Conservation (phyloP, 163 green algal genomes). For the Coccomyxa subellipsoidea region DNA sequence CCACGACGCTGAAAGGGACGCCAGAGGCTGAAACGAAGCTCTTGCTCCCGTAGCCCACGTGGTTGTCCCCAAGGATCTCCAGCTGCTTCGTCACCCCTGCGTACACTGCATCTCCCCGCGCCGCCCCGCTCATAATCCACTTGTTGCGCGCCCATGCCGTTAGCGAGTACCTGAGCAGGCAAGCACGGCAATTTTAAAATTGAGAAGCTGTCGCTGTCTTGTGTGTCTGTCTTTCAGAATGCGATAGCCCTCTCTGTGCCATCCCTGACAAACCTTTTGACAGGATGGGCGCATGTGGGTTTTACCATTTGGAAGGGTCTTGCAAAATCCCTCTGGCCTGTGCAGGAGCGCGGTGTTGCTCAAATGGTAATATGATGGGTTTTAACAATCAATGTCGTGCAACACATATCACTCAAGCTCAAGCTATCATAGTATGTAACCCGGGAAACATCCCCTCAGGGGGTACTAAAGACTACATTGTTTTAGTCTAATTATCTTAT, state of each 20-base stretch:
- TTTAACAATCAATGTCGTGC: too few relatives aligned
- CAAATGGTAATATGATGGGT: too few relatives aligned
- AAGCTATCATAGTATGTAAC: too few relatives aligned
- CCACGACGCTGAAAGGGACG: slow-evolving; percentile 3
- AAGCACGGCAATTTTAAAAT: background rate
- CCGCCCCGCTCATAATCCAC: background rate
- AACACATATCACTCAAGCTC: too few relatives aligned
- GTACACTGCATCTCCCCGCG: background rate
- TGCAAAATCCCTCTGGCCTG: too few relatives aligned
- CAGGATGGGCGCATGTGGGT: background rate
- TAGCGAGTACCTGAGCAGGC: background rate
- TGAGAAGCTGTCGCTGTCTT: background rate
- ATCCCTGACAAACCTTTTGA: too few relatives aligned
- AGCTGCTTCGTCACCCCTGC: slow-evolving; percentile 23
- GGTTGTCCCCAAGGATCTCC: slow-evolving; percentile 15
- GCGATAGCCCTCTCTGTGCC: too few relatives aligned
- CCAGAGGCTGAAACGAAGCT: background rate
- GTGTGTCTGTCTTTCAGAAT: background rate
- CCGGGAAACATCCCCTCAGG: too few relatives aligned
- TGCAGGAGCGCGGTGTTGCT: too few relatives aligned
- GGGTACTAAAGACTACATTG: too few relatives aligned
- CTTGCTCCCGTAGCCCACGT: slow-evolving; percentile 30
- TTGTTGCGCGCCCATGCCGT: background rate
- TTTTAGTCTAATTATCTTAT: too few relatives aligned
- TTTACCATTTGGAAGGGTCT: too few relatives aligned